Conservation (phyloP, 139 green algal genomes). For the Parachlorella kessleri region DNA sequence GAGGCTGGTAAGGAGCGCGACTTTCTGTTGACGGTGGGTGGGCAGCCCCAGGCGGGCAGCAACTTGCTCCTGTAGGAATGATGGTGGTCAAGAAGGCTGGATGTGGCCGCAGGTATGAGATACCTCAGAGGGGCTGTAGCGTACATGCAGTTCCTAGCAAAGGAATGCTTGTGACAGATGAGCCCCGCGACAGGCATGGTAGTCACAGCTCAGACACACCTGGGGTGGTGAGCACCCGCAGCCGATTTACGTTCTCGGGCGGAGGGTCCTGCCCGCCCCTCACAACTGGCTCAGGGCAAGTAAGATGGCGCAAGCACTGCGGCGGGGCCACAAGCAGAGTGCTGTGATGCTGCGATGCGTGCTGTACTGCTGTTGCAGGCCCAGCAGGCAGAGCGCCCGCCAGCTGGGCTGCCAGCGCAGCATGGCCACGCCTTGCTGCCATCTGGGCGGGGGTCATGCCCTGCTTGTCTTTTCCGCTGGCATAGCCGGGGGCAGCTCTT, state of each 20-base stretch:
- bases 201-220: no score
- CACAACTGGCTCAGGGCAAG: constrained; percentile 55
- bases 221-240: constrained; percentile 68
- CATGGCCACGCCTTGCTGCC: constrained; percentile 45
- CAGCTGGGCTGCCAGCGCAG: constrained; percentile 20
- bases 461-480: constrained; percentile 38
- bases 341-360: constrained; percentile 1
- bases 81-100: no score
- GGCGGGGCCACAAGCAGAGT: constrained; percentile 71
- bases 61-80: no score
- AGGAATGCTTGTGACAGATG: no score
- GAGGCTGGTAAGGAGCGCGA: no score
- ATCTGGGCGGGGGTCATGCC: constrained; percentile 40
- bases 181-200: no score
- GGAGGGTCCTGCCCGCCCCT: constrained; percentile 48
- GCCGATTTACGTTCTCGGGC: constrained; percentile 84
- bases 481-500: constrained; percentile 3
- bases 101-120: no score
- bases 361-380: neutral
- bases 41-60: no score
- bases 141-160: no score
- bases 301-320: constrained; percentile 72
- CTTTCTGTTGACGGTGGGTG: no score
- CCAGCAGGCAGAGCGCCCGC: neutral
- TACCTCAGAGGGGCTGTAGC: no score